Percentiles rank a stretch among this genome's conserved stretches.
Evolutionary conservation across 2,329 filamentous ascomycete genomes (phyloP).

Genomic region (Trichoderma koningii): DNA sequence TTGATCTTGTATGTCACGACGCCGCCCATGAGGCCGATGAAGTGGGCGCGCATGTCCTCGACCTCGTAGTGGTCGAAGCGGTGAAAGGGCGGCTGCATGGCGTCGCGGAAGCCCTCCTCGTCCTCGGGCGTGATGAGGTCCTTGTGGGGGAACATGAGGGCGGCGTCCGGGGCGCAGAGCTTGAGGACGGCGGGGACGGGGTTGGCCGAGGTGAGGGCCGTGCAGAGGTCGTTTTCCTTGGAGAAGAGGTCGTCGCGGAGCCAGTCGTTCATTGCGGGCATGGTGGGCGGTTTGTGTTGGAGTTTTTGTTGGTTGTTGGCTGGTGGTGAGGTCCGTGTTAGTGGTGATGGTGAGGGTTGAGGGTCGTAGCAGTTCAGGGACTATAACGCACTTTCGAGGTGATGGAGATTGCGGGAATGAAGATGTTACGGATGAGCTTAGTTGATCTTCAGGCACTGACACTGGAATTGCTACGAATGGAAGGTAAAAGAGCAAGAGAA

Average conservation of each 20-base stretch:
- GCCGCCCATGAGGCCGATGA: slow-evolving; percentile 28
- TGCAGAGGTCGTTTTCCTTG: slow-evolving; percentile 27
- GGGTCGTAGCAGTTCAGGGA: too few species aligned
- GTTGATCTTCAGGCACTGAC: neutral
- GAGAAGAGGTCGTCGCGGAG: slow-evolving; percentile 26
- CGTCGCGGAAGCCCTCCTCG: slow-evolving; percentile 20
- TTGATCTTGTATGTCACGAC: slow-evolving; percentile 27
- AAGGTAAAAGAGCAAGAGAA: neutral
- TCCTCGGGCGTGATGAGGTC: slow-evolving; percentile 25
- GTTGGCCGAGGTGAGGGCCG: slow-evolving; percentile 25
- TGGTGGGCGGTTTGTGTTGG: neutral
- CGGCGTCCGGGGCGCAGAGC: slow-evolving; percentile 25
- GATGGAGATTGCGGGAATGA: neutral
- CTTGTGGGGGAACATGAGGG: slow-evolving; percentile 27
- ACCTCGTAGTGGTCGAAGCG: slow-evolving; percentile 25
- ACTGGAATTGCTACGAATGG: neutral
- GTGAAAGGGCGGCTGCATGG: slow-evolving; percentile 25
- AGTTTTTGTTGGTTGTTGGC: neutral
- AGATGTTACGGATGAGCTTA: neutral
- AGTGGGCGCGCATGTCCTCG: slow-evolving; percentile 18
- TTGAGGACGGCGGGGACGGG: slow-evolving; percentile 24
- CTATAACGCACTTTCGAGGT: neutral
- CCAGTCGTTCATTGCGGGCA: slow-evolving; percentile 27
- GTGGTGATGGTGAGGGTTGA: neutral
- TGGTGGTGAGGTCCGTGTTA: neutral